Base-by-base conservation (phyloP, 2,329 filamentous ascomycete species). In the Colletotrichum destructivum region DNA sequence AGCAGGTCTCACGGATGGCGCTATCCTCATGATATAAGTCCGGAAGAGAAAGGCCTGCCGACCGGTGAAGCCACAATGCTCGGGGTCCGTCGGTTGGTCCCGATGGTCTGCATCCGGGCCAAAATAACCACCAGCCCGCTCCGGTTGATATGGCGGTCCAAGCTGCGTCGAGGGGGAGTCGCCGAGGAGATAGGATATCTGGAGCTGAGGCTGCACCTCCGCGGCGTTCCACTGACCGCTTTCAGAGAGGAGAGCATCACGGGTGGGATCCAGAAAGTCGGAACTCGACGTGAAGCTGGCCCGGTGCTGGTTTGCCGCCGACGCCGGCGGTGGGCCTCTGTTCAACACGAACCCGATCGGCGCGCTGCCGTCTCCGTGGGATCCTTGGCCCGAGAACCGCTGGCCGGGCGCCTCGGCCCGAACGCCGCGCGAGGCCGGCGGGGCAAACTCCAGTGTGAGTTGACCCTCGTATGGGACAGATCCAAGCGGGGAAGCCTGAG, bases 271-370 rank as follows among this genome's bases (percentile, higher is more conserved):
- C 23, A 69, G 52, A 21, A 46, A 69, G 4, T 38, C 54, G 1
- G 61, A 60, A 15, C 61, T 65, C 15, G 52, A 65, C 0, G 61
- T 16, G 13, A 65, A 65, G 52, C 61, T 65, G 9, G 52, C 26
- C 13, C 61, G 60, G 1, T 47, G 26, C 5, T n/a, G 59, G 4
- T 21, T 49, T 4, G 3, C 26, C 26, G 26, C 4, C 26, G 26
- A 26, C 26, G 64, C 61, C 6, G 46, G 21, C 12, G 66, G 66
- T 15, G 66, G 66, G 5, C 52, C 66, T 11, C 60, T 35, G 15
- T 65, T 69, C 38, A 69, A 42, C 52, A 69, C 49, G 61, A 69
- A 69, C 12, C 66, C 66, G n/a, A 69, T 69, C n/a, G 54, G 66
- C 18, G 66, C 66, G 16, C 40, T 69, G 4, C 66, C 60, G n/a